phyloP scores from a whole-genome alignment of 2,329 filamentous ascomycete species.

The Emmonsia crescens region DNA sequence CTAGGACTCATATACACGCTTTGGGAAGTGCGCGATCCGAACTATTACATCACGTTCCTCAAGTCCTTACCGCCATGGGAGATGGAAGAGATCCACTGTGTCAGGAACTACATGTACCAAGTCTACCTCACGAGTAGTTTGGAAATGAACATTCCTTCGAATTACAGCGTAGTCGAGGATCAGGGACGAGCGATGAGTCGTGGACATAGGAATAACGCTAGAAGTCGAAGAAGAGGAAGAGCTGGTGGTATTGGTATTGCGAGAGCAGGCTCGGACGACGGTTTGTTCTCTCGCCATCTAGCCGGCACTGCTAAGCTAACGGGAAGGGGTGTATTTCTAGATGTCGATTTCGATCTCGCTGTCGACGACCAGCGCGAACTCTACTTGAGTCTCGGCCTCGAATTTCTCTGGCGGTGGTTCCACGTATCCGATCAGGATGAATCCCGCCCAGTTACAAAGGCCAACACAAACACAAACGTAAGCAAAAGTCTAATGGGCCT shows the following conservation, averaged over 20 bases:
- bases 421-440: not conserved
- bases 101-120: constrained; percentile 1
- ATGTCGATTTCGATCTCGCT: not conserved
- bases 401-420: not conserved
- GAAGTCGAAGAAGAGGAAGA: not conserved
- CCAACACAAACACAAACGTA: not conserved
- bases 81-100: not conserved
- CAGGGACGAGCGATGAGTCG: not conserved
- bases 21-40: not conserved
- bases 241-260: not conserved
- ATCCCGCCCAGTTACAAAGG: not conserved
- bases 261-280: not conserved
- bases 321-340: not conserved
- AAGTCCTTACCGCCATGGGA: not conserved
- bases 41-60: not conserved
- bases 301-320: not conserved
- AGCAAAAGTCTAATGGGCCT: not conserved
- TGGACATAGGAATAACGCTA: not conserved
- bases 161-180: not conserved
- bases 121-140: not conserved
- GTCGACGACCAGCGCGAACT: not conserved
- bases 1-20: not conserved
- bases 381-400: not conserved
- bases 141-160: not conserved
- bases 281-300: not conserved